phyloP scores from a whole-genome alignment of 139 green algal species.

The Chlorella sp. region DNA sequence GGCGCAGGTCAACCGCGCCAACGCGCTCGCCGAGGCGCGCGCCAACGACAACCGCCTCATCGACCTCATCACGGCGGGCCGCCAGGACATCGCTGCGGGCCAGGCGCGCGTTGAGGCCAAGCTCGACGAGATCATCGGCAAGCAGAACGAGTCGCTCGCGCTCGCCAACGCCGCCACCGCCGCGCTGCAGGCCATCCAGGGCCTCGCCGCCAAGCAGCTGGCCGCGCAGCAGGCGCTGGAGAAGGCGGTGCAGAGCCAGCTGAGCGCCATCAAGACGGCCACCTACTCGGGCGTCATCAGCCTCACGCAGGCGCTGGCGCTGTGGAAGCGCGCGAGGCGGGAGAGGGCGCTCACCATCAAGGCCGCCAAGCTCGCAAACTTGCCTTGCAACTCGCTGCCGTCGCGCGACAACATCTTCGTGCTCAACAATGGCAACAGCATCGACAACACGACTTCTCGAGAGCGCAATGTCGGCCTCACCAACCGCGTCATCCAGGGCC shows the following conservation, averaged over 20 bases:
- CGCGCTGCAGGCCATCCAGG: conserved; percentile 28
- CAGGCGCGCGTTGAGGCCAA: conserved; percentile 42
- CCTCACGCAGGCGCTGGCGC: conserved; percentile 41
- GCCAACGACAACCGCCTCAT: conserved; percentile 49
- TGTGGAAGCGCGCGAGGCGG: conserved; percentile 56
- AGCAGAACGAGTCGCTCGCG: conserved; percentile 37
- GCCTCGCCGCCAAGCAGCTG: conserved; percentile 34
- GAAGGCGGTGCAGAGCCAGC: conserved; percentile 33
- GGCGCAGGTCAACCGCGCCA: conserved; percentile 49
- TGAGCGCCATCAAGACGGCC: conserved; percentile 57
- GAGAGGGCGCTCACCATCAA: conserved; percentile 28
- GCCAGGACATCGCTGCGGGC: conserved; percentile 45
- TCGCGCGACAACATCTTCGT: conserved; percentile 32
- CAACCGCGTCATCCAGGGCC: conserved; percentile 64
- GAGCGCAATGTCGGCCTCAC: conserved; percentile 58
- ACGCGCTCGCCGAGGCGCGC: conserved; percentile 39
- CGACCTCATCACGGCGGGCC: conserved; percentile 54
- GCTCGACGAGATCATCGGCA: conserved; percentile 61
- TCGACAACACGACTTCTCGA: conserved; percentile 27
- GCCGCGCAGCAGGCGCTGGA: conserved; percentile 45
- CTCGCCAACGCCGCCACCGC: conserved; percentile 24
- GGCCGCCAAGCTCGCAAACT: conserved; percentile 44
- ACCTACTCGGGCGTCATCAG: conserved; percentile 48
- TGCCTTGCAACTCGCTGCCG: conserved; percentile 37
- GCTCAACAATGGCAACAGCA: conserved; percentile 53